Base-by-base conservation (phyloP, 495 filamentous ascomycete species). In the Polyplosphaeria fusca region DNA sequence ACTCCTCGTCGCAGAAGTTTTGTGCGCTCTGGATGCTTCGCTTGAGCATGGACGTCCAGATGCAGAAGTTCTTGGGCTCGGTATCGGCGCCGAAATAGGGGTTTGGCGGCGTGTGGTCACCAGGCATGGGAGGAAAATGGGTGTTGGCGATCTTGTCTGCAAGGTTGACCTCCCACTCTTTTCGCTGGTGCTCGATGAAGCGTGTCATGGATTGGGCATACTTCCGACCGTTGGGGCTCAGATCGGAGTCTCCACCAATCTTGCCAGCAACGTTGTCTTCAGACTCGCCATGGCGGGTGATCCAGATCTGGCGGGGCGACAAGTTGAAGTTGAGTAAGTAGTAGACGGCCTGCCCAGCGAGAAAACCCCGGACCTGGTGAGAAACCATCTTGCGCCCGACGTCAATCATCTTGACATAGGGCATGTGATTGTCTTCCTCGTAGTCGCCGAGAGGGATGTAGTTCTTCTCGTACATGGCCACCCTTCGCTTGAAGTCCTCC, bases 41-140 rank as follows among this genome's bases (percentile, higher is more conserved):
- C 63, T 87, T 85, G 62, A 98, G 82, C 92, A 96, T 97, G 11
- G 88, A 93, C 11, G 92, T 95, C 93, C 93, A 98, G 22, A 98
- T 88, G 70, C 93, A 98, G 69, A 95, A 96, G 65, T 91, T 93
- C 73, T 94, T 95, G 22, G 85, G 12, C 24, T 82, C 79, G 2
- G 64, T 69, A 26, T 79, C 72, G 51, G 72, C 70, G 14, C 76
- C 71, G 65, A 89, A 86, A 56, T 94, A 86, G 0, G 93, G 93
- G 66, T 96, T 96, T 5, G 93, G 93, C 1, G 93, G 93, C 16
- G 93, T 97, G 61, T 85, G 86, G 68, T 96, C 91, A 52, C 93
- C 93, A 9, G 88, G 82, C 23, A 83, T 77, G 0, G 92, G 91
- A 25, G 92, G 93, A 68, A 96, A 87, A 51, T 86, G 79, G 19